Base-by-base conservation (phyloP, 1,139 yeast species). In the Magnusiomyces paraingens region DNA sequence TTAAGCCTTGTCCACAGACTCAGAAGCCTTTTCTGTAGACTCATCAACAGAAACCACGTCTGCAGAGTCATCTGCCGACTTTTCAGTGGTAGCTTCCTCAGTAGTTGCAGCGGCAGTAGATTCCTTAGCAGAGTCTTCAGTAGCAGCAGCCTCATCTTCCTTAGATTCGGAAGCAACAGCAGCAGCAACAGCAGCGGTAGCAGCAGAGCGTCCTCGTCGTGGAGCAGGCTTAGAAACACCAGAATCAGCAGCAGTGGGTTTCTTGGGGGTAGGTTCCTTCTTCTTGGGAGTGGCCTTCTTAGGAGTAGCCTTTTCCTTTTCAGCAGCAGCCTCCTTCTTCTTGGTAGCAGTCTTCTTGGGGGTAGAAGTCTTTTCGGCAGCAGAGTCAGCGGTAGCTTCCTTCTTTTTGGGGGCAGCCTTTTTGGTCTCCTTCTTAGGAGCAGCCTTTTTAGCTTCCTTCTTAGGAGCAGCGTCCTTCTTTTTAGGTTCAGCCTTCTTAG, bases 211-310 rank as follows among this genome's bases (percentile, higher is more conserved):
- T 20, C 36, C 38, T 22, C 38, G 38, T 47, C 50, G 36, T 21
- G 42, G 22, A 14, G 50, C 38, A 3, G 49, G 35, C 29, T 35
- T 29, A 17, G 35, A 10, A 6, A 15, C 29, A 52, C 69, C 65
- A 57, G 66, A 66, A 61, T 66, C 66, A 14, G 68, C 52, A 26
- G 62, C 59, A 17, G 66, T 55, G 45, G 64, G 60, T 8, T 26
- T 26, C 8, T 26, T 26, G 32, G 32, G 32, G 8, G 32, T 26
- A 8, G 32, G 32, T 26, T 53, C 61, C 63, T 44, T 63, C 50
- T 36, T 59, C 60, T 12, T 61, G 49, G 67, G 62, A 41, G 70
- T 64, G 59, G 68, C 66, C 61, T 66, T 57, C 66, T 63, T 41
- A 21, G 60, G 53, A 53, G 59, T 59, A 45, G 61, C 57, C 15